Percentiles rank a stretch among this genome's conserved stretches.
Conservation (phyloP, 2,329 filamentous ascomycete genomes). For the Talaromyces marneffei region DNA sequence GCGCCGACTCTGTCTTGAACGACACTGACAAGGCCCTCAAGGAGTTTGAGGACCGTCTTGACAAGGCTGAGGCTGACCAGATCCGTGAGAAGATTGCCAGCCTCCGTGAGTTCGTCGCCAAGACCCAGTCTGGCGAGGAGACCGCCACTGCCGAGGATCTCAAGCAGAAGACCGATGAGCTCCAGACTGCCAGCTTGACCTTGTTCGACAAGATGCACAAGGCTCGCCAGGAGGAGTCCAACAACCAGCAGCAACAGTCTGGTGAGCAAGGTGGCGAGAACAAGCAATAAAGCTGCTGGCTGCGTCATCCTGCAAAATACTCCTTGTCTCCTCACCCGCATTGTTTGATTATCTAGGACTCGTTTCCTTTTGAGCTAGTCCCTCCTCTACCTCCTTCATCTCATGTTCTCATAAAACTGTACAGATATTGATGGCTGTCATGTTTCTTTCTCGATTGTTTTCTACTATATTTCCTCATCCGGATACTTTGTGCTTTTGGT, state of each 20-base stretch:
- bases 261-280: constrained; percentile 56
- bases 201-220: constrained; percentile 99
- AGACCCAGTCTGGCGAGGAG: constrained; percentile 90
- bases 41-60: constrained; percentile 91
- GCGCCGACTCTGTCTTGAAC: constrained; percentile 90
- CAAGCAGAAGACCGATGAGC: constrained; percentile 97
- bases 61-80: constrained; percentile 89
- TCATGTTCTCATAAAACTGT: constrained; percentile 17
- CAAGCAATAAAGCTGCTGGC: constrained; percentile 51
- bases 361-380: constrained; percentile 12
- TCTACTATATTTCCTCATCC: constrained; percentile 9
- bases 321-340: constrained; percentile 6
- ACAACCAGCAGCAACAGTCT: constrained; percentile 41
- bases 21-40: constrained; percentile 98
- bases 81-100: constrained; percentile 88
- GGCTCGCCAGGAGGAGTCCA: constrained; percentile 65
- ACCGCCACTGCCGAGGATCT: constrained; percentile 81
- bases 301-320: not conserved
- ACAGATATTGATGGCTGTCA: constrained; percentile 16
- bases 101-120: constrained; percentile 83
- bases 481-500: constrained; percentile 10
- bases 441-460: constrained; percentile 13
- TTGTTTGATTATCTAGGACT: constrained; percentile 14
- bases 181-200: constrained; percentile 90
- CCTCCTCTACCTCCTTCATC: constrained; percentile 22